Evolutionary conservation across 2,329 filamentous ascomycete species (phyloP), one percentile per base, ranked within the genome.

Genomic region (Monilinia polystroma): DNA sequence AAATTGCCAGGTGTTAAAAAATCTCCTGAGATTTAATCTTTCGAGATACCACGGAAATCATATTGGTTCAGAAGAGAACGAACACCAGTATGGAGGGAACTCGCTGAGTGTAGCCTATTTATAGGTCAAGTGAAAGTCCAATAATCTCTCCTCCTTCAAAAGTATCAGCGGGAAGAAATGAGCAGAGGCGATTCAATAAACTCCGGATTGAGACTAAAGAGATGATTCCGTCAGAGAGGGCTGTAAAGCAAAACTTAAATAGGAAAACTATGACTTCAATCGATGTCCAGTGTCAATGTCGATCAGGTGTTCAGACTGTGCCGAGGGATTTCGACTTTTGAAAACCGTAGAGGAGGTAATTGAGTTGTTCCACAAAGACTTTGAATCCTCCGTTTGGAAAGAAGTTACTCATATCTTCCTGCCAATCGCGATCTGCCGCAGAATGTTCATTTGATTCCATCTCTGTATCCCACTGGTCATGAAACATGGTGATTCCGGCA

Each of bases 401-500:
- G 43, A 74, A 70, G 29, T 70, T 68, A 35, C 47, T 66, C 11
- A 75, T 67, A 35, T 72, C 56, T 11, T 47, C 18, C 23, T 70
- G 66, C 72, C 72, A 77, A 12, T 64, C 49, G 55, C 75, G 73
- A 35, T 62, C 67, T 18, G 64, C 47, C 14, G 66, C 70, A 2
- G 67, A 71, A 8, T 68, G 41, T 49, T 73, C 70, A 49, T 73
- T 69, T n/a, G 70, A 71, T 52, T 70, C 68, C 71, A 74, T 75
- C 32, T 73, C 43, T 26, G 29, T 52, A 29, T 76, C 74, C 76
- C 76, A 77, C 11, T 67, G 57, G 3, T 66, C 71, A 63, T 74
- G 70, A 51, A 71, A 75, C 69, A 76, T 71, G 1, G 73, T 70
- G 8, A 76, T 69, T 51, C 72, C 69, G 14, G 72, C 70, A 52